A percentile compares a stretch with the other conserved stretches of the same genome.
These are phyloP conservation scores for Trypanosoma rangeli DNA, from an alignment of 208 protist species.

Conservation along the genomic window DNA sequence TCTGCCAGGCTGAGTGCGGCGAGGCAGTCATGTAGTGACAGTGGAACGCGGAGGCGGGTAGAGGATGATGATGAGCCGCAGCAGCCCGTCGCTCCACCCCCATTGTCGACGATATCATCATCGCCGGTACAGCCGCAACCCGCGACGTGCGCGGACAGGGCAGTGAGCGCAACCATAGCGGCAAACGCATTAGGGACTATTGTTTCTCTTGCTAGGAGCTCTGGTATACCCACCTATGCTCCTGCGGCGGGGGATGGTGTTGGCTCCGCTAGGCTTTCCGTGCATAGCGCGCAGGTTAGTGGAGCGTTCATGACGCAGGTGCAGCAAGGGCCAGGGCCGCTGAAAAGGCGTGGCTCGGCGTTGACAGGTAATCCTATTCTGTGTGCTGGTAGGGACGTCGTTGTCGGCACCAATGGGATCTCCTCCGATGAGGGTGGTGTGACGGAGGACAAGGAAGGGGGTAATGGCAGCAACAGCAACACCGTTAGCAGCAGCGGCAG, in stretches of 20 bases:
- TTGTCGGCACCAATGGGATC: not conserved
- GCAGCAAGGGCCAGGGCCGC: constrained; percentile 9
- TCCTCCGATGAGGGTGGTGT: not conserved
- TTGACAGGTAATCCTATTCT: not conserved
- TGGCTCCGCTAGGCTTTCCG: not conserved
- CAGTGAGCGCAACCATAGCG: not conserved
- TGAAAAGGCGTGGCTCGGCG: not conserved
- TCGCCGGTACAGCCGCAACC: not conserved
- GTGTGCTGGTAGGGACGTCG: not conserved
- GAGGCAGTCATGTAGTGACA: constrained; percentile 10
- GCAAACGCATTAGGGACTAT: not conserved
- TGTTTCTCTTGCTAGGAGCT: not conserved
- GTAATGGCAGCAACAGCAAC: constrained; percentile 6
- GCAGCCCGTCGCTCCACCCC: constrained; percentile 16
- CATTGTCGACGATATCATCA: constrained; percentile 4
- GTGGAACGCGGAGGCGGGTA: not conserved
- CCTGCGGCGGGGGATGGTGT: not conserved
- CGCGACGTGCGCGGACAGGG: not conserved
- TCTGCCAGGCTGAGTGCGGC: constrained; percentile 39
- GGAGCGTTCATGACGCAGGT: constrained; percentile 44
- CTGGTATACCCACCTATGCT: not conserved
- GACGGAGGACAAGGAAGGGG: not conserved
- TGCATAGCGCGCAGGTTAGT: constrained; percentile 19
- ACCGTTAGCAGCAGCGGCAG: not conserved
- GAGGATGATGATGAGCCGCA: constrained; percentile 29